These are phyloP conservation scores for Coemansia sp. DNA, from an alignment of 192 early-diverging fungal species.

Conservation along the genomic window DNA sequence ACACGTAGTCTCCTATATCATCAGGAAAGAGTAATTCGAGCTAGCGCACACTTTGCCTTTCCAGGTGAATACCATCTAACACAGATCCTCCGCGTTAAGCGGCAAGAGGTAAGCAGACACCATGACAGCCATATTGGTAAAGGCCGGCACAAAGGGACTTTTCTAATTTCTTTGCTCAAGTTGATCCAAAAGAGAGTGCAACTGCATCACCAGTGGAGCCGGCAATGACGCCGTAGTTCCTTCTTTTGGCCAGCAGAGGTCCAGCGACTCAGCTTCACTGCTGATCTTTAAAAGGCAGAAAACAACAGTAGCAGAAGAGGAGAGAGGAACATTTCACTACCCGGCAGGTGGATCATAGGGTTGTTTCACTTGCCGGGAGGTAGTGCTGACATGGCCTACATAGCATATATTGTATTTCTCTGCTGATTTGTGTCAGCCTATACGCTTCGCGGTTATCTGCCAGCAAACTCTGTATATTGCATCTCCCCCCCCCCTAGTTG, in stretches of 20 bases:
- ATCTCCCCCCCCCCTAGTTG: neutral
- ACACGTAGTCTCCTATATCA: neutral
- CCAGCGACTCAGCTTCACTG: neutral
- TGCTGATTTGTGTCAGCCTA: neutral
- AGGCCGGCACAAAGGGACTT: neutral
- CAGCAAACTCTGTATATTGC: neutral
- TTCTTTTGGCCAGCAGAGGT: neutral
- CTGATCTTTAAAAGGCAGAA: neutral
- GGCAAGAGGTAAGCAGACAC: neutral
- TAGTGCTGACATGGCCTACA: neutral
- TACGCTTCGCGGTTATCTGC: neutral
- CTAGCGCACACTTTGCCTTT: neutral
- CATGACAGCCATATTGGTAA: neutral
- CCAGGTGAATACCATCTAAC: neutral
- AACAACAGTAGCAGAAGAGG: neutral
- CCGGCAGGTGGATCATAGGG: neutral
- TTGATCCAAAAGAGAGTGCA: neutral
- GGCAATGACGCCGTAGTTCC: neutral
- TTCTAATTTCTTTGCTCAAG: neutral
- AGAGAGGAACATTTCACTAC: neutral
- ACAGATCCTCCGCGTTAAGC: neutral
- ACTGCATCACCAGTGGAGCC: neutral
- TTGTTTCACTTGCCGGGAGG: neutral
- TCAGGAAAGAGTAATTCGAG: neutral
- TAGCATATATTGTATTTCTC: neutral